Conservation (phyloP, 2,329 filamentous ascomycete species). For the Trichoderma lentiforme region DNA sequence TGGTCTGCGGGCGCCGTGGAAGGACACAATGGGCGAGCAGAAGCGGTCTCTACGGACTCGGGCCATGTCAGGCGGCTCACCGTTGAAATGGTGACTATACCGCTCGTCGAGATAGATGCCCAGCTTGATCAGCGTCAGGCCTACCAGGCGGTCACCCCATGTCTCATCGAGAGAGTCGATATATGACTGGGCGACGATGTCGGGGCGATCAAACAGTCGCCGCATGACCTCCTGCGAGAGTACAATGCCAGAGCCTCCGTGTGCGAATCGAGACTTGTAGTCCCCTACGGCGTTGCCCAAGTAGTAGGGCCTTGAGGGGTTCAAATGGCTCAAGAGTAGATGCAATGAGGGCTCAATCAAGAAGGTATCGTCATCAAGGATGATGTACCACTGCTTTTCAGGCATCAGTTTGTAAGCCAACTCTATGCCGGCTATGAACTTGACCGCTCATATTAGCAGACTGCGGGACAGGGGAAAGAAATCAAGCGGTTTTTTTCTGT, state of each 20-base stretch:
- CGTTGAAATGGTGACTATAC: slow-evolving; percentile 54
- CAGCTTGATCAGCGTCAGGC: slow-evolving; percentile 50
- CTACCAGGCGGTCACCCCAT: slow-evolving; percentile 54
- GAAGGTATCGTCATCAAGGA: slow-evolving; percentile 58
- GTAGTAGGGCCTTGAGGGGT: slow-evolving; percentile 46
- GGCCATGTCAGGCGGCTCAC: slow-evolving; percentile 48
- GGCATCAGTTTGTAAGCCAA: slow-evolving; percentile 49
- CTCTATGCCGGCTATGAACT: slow-evolving; percentile 56
- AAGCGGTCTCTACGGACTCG: slow-evolving; percentile 48
- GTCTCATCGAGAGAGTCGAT: slow-evolving; percentile 48
- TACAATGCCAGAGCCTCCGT: slow-evolving; percentile 54
- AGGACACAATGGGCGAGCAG: slow-evolving; percentile 53
- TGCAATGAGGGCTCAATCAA: slow-evolving; percentile 48
- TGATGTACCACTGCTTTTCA: slow-evolving; percentile 56
- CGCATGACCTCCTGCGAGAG: slow-evolving; percentile 50
- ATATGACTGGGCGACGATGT: slow-evolving; percentile 44
- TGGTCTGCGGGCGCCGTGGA: slow-evolving; percentile 47
- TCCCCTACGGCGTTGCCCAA: slow-evolving; percentile 57
- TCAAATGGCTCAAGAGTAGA: slow-evolving; percentile 47
- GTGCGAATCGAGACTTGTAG: slow-evolving; percentile 53
- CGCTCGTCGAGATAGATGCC: slow-evolving; percentile 55
- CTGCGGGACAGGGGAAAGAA: background rate
- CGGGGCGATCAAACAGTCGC: slow-evolving; percentile 42
- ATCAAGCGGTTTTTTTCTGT: background rate
- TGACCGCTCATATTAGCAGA: slow-evolving; percentile 6